Evolutionary conservation across 2,329 filamentous ascomycete species (phyloP), one percentile per base, ranked within the genome.

Genomic region (Microthyrium microscopicum): DNA sequence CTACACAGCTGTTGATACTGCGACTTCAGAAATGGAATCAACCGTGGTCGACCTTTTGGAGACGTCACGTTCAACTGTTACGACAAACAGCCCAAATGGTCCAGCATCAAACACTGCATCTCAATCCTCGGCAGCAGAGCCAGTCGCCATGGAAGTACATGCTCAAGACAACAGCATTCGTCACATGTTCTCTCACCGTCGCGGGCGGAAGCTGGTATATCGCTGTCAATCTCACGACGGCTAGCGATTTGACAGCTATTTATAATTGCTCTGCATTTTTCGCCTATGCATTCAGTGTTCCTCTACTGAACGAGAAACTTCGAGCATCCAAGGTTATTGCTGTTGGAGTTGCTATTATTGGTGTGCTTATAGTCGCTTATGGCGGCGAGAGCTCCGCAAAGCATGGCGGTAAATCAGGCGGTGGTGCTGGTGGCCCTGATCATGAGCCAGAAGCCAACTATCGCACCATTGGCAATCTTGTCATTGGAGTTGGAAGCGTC

Each of bases 181-280:
- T 98, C 41, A 93, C 89, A 5, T 78, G 68, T 34, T 75, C 85
- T 5, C 65, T 98, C 37, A 98, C 89, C 3, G 62, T 95, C 25
- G 89, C 87, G 1, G 89, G 89, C 18, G 71, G 85, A 33, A 87
- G 78, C 46, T 98, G 89, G 89, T 98, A 95, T 49, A 66, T 95
- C 22, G 87, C 89, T 12, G 87, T 98, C 38, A 81, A 83, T 56
- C 60, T 93, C 63, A 98, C 89, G 1, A 93, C 81, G 3, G 79
- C 89, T 3, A 84, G 79, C 43, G 89, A 98, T 54, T 59, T 98
- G 46, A 98, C 89, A 1, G 89, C 89, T 34, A 98, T 98, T 46
- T 98, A 98, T 68, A 98, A 98, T 59, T 98, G 89, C 64, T 92
- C 82, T 34, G 87, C 89, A 38, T 98, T 98, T 58, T 98, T 98